Percentiles rank a stretch among this genome's conserved stretches.
phyloP scores from a whole-genome alignment of 148 eudicot genomes.

The Cornus suecica region DNA sequence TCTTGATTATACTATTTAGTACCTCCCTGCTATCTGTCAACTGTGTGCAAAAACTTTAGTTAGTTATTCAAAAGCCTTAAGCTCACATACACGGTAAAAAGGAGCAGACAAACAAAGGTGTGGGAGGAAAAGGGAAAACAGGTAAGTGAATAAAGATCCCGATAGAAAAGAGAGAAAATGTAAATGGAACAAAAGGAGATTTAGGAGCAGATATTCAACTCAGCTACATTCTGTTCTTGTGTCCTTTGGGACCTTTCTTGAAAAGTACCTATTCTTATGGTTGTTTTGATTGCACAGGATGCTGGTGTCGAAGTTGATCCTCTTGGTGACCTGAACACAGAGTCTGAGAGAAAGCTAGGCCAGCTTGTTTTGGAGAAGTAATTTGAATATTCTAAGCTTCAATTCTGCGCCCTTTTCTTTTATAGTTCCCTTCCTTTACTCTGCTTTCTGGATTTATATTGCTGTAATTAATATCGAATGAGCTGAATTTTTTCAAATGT shows the following conservation, averaged over 20 bases:
- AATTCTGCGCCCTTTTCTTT: too few species aligned
- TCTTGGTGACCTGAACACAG: conserved; percentile 89
- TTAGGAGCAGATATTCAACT: too few species aligned
- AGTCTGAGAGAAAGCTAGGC: conserved; percentile 76
- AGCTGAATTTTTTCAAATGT: conserved; percentile 14
- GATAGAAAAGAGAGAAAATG: too few species aligned
- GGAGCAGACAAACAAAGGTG: too few species aligned
- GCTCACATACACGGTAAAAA: too few species aligned
- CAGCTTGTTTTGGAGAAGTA: conserved; percentile 83
- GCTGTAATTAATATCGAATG: not conserved
- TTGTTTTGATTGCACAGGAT: conserved; percentile 43
- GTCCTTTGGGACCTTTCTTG: not conserved
- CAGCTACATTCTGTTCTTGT: too few species aligned
- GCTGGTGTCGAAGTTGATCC: conserved; percentile 91
- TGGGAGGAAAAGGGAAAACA: too few species aligned
- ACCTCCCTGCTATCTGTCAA: not conserved
- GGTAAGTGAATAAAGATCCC: too few species aligned
- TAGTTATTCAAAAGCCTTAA: too few species aligned
- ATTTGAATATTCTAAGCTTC: not conserved
- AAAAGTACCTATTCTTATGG: not conserved
- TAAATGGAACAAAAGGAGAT: too few species aligned
- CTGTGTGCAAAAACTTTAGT: too few species aligned
- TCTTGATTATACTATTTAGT: not conserved
- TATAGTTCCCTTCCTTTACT: not conserved
- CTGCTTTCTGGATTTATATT: not conserved